Evolutionary conservation across 2,329 filamentous ascomycete species (phyloP).

Genomic region (Pseudopyricularia javanii): DNA sequence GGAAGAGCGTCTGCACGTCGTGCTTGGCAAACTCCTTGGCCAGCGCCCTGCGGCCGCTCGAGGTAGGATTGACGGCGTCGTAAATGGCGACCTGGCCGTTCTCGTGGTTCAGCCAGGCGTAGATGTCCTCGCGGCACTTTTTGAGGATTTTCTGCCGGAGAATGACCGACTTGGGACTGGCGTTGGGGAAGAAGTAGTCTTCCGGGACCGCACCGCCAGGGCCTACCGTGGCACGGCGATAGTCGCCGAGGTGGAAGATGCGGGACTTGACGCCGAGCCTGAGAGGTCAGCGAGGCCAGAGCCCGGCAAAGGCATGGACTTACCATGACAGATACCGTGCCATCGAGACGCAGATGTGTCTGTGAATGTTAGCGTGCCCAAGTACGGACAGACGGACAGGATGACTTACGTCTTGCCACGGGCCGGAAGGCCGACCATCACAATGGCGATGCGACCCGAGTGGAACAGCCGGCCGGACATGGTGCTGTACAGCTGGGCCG

Average conservation of each 20-base stretch:
- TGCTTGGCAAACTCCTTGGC: constrained; percentile 98
- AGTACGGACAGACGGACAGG: background rate
- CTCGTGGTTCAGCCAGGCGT: constrained; percentile 89
- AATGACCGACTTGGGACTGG: constrained; percentile 83
- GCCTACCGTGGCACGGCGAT: constrained; percentile 75
- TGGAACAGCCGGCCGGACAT: constrained; percentile 96
- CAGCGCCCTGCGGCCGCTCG: constrained; percentile 67
- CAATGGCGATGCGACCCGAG: constrained; percentile 92
- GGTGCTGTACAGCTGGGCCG: constrained; percentile 94
- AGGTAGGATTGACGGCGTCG: constrained; percentile 90
- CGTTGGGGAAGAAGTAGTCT: constrained; percentile 96
- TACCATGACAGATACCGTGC: constrained; percentile 87
- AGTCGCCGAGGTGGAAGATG: constrained; percentile 95
- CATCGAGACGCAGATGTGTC: constrained; percentile 89
- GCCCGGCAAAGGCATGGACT: constrained; percentile 12
- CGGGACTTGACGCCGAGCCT: constrained; percentile 95
- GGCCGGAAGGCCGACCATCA: constrained; percentile 88
- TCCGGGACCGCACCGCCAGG: constrained; percentile 78
- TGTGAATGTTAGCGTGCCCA: constrained; percentile 20
- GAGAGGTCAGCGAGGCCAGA: background rate
- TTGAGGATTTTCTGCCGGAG: constrained; percentile 94
- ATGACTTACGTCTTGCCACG: constrained; percentile 76
- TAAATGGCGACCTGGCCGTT: constrained; percentile 98
- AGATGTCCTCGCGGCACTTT: constrained; percentile 94
- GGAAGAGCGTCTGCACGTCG: constrained; percentile 89